Conservation (phyloP, 257 asterid species). For the Solanum okadae region DNA sequence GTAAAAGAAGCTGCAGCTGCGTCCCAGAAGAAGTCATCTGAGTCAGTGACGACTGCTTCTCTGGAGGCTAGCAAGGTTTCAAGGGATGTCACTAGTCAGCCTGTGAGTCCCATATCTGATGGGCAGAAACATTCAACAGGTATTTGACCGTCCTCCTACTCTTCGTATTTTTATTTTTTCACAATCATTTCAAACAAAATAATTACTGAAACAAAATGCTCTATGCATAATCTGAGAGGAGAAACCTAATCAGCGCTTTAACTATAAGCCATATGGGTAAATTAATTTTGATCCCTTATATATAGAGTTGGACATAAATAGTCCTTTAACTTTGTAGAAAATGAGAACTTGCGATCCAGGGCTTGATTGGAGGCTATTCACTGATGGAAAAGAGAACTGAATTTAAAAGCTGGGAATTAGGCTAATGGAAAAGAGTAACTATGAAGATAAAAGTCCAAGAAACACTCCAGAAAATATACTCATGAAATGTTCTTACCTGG, state of each 20-base stretch:
- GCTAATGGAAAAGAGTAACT: background rate
- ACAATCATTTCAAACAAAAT: background rate
- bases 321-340: background rate
- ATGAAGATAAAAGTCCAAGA: background rate
- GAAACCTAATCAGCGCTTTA: background rate
- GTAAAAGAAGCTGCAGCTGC: conserved; percentile 68
- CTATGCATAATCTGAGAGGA: background rate
- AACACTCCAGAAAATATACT: background rate
- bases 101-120: conserved; percentile 15
- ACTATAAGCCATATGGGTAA: background rate
- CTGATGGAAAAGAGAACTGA: background rate
- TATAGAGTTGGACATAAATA: background rate
- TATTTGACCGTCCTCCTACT: background rate
- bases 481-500: background rate
- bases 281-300: background rate
- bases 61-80: conserved; percentile 13
- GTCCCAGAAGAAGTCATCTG: conserved; percentile 33
- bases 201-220: background rate
- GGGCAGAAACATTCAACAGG: conserved; percentile 37
- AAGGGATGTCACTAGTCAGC: conserved; percentile 11
- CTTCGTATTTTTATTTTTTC: background rate
- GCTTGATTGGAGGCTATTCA: background rate
- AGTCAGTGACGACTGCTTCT: conserved; percentile 14
- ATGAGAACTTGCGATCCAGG: background rate
- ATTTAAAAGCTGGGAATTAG: background rate